A percentile compares a stretch with the other conserved stretches of the same genome.
phyloP scores from a whole-genome alignment of 768 basidiomycete species.

The Floccularia luteovirens region DNA sequence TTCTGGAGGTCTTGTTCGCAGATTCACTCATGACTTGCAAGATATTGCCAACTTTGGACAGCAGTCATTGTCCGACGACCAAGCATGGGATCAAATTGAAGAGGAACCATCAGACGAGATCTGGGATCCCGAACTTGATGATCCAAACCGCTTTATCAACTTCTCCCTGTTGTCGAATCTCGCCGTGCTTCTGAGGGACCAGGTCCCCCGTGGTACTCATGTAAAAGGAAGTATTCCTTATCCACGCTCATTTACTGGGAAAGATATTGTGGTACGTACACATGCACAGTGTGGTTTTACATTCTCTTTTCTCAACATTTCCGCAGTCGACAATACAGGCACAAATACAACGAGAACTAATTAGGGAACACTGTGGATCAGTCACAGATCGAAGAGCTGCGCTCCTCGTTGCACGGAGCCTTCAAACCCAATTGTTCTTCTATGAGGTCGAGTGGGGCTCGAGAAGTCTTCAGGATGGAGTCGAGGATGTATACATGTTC shows the following conservation, averaged over 20 bases:
- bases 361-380: constrained; percentile 55
- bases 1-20: too few species aligned
- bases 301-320: constrained; percentile 3
- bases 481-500: constrained; percentile 95
- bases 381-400: constrained; percentile 75
- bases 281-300: background rate
- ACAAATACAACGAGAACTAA: constrained; percentile 73
- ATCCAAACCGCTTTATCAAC: constrained; percentile 72
- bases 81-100: too few species aligned
- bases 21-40: too few species aligned
- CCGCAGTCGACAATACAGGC: constrained; percentile 79
- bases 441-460: constrained; percentile 97
- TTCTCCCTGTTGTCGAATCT: constrained; percentile 82
- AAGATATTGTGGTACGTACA: constrained; percentile 78
- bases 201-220: constrained; percentile 81
- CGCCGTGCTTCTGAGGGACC: constrained; percentile 82
- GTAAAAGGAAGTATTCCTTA: constrained; percentile 95
- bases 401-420: constrained; percentile 77
- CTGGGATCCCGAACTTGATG: constrained; percentile 23
- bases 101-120: background rate
- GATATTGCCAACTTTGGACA: background rate
- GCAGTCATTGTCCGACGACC: too few species aligned
- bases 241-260: constrained; percentile 87
- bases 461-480: constrained; percentile 74
- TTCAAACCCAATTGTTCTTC: constrained; percentile 91